phyloP scores from a whole-genome alignment of 176 grass and related monocot species.

The Tillandsia leiboldiana region DNA sequence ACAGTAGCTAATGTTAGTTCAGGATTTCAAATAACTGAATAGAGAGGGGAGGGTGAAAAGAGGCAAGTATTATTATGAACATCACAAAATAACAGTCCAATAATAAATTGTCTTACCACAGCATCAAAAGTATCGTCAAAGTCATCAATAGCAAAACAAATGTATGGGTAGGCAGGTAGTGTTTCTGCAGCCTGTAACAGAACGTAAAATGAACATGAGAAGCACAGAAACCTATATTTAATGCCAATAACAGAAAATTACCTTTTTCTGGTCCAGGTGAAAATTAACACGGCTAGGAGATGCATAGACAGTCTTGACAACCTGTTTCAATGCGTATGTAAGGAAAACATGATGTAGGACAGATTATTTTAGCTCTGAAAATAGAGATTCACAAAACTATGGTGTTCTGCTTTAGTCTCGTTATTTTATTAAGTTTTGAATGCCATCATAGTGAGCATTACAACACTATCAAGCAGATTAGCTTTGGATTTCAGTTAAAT shows the following conservation, averaged over 20 bases:
- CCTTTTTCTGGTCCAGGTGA: conserved; percentile 88
- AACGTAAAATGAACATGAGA: conserved; percentile 6
- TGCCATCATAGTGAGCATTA: no score
- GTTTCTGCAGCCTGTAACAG: conserved; percentile 66
- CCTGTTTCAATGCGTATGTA: conserved; percentile 28
- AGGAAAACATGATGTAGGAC: not conserved
- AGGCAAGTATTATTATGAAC: no score
- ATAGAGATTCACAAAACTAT: not conserved
- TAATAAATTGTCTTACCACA: conserved; percentile 50
- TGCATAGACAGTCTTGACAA: conserved; percentile 93
- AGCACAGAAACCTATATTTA: not conserved
- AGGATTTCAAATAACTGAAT: no score
- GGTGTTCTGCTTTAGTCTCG: no score
- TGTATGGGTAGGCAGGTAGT: conserved; percentile 80
- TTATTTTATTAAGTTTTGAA: no score
- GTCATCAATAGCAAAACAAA: conserved; percentile 90
- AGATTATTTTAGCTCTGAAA: not conserved
- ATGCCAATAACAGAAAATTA: conserved; percentile 26
- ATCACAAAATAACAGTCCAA: not conserved
- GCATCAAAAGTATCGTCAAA: conserved; percentile 98
- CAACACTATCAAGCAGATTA: not conserved
- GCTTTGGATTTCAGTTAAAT: not conserved
- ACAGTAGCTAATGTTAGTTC: no score
- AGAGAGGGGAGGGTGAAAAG: no score
- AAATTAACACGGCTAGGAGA: conserved; percentile 96